These are phyloP conservation scores for Sodiomyces alkalinus DNA, from an alignment of 2,329 filamentous ascomycete species.

Conservation along the genomic window DNA sequence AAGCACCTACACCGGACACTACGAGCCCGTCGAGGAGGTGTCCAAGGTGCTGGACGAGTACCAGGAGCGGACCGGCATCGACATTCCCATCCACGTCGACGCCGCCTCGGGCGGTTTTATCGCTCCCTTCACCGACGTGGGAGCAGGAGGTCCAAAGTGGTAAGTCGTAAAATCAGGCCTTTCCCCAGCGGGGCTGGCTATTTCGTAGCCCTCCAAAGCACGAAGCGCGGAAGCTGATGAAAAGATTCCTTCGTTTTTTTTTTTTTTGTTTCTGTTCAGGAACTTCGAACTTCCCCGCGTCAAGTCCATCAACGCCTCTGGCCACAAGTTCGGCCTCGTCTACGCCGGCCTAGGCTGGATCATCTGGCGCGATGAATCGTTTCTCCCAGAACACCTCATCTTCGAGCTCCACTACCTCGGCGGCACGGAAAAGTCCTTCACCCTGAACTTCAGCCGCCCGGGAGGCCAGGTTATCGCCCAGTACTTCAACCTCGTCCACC, in stretches of 20 bases:
- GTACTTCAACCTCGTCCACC: constrained; percentile 59
- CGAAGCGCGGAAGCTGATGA: too few relatives aligned
- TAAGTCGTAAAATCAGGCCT: constrained; percentile 11
- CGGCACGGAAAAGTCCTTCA: constrained; percentile 53
- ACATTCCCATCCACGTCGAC: constrained; percentile 56
- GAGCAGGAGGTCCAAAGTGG: constrained; percentile 43
- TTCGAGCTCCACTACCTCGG: constrained; percentile 59
- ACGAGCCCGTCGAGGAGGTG: constrained; percentile 55
- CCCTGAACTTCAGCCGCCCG: constrained; percentile 57
- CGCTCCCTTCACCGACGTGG: constrained; percentile 42
- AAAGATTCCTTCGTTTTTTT: too few relatives aligned
- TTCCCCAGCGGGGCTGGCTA: too few relatives aligned
- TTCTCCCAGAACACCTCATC: constrained; percentile 50
- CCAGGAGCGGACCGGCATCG: constrained; percentile 42
- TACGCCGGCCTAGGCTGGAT: constrained; percentile 58
- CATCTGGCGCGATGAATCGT: constrained; percentile 49
- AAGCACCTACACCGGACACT: constrained; percentile 60
- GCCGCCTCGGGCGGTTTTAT: constrained; percentile 46
- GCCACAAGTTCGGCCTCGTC: constrained; percentile 46
- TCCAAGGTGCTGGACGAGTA: constrained; percentile 48
- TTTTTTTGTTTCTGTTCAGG: constrained; percentile 17
- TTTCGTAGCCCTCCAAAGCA: too few relatives aligned
- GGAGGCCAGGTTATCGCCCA: constrained; percentile 56
- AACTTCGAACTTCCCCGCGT: constrained; percentile 47
- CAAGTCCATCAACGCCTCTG: constrained; percentile 51